Evolutionary conservation across 352 stramenopile species (phyloP).

Genomic region (Phytopythium chamaehyphon): DNA sequence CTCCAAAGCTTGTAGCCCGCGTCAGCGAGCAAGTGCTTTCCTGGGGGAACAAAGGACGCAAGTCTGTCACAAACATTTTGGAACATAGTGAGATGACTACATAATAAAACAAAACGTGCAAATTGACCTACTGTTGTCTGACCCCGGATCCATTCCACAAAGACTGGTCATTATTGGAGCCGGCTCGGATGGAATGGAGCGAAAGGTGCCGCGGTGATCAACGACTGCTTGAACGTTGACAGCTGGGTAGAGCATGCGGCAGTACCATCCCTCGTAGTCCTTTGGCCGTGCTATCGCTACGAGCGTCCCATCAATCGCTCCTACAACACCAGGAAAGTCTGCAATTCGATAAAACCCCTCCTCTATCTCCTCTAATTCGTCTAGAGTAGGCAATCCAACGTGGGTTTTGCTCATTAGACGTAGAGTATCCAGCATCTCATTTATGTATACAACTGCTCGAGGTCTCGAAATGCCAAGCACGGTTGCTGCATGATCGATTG

Average conservation of each 20-base stretch:
- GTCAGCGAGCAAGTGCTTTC: conserved; percentile 9
- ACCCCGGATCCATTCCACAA: conserved; percentile 14
- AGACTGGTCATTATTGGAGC: conserved; percentile 16
- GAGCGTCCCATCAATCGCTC: conserved; percentile 10
- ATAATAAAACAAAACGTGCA: conserved; percentile 1
- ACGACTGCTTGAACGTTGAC: conserved; percentile 18
- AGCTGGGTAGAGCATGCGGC: conserved; percentile 7
- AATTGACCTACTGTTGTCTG: conserved; percentile 8
- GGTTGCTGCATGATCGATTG: conserved; percentile 6
- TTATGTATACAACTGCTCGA: conserved; percentile 14
- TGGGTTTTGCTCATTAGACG: conserved; percentile 4
- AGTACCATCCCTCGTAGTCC: conserved; percentile 17
- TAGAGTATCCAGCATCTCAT: conserved; percentile 9
- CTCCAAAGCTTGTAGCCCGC: conserved; percentile 11
- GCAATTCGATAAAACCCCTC: conserved; percentile 3
- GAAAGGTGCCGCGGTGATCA: conserved; percentile 7
- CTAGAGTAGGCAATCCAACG: background rate
- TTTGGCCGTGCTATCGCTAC: conserved; percentile 7
- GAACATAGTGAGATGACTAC: too few species aligned
- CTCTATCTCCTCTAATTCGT: conserved; percentile 6
- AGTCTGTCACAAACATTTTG: too few species aligned
- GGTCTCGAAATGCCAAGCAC: conserved; percentile 11
- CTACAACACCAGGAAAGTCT: conserved; percentile 9
- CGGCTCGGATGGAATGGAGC: conserved; percentile 12
- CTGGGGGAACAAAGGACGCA: conserved; percentile 3